Evolutionary conservation across 1,139 yeast genomes (phyloP).

Genomic region (Blastobotrys elegans): DNA sequence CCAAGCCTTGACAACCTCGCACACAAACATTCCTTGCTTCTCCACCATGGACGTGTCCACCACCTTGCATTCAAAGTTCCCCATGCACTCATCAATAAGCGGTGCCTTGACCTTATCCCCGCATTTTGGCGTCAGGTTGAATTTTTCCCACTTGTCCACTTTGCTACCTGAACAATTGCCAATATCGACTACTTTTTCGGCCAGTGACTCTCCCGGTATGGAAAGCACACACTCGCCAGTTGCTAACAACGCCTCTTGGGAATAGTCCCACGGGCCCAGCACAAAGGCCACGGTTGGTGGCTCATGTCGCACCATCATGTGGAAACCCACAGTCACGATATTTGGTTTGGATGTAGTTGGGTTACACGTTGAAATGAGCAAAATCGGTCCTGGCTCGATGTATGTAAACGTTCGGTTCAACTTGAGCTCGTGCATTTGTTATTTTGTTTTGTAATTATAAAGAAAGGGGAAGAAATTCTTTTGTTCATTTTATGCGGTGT

Average conservation of each 20-base stretch:
- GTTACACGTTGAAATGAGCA: not conserved
- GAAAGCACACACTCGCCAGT: slow-evolving; percentile 19
- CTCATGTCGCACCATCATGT: slow-evolving; percentile 18
- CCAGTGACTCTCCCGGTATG: slow-evolving; percentile 14
- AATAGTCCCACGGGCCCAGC: slow-evolving; percentile 20
- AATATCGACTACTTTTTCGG: slow-evolving; percentile 19
- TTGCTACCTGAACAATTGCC: slow-evolving; percentile 18
- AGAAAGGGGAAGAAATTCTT: not conserved
- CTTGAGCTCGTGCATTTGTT: not conserved
- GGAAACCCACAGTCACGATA: slow-evolving; percentile 21
- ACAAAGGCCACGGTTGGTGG: slow-evolving; percentile 17
- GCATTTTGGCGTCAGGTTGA: slow-evolving; percentile 1
- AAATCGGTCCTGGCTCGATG: slow-evolving; percentile 4
- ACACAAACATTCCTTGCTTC: slow-evolving; percentile 1
- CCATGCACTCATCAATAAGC: slow-evolving; percentile 16
- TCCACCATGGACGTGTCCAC: slow-evolving; percentile 6
- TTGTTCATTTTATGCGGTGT: not conserved
- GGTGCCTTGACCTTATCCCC: slow-evolving; percentile 14
- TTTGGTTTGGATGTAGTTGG: slow-evolving; percentile 7
- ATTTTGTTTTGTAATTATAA: not conserved
- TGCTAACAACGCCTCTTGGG: slow-evolving; percentile 13
- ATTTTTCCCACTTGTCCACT: slow-evolving; percentile 14
- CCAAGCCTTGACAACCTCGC: slow-evolving; percentile 1
- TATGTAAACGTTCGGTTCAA: not conserved
- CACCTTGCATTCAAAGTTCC: slow-evolving; percentile 18